Conservation (phyloP, 2,329 filamentous ascomycete species). For the Cladosporium sp. region DNA sequence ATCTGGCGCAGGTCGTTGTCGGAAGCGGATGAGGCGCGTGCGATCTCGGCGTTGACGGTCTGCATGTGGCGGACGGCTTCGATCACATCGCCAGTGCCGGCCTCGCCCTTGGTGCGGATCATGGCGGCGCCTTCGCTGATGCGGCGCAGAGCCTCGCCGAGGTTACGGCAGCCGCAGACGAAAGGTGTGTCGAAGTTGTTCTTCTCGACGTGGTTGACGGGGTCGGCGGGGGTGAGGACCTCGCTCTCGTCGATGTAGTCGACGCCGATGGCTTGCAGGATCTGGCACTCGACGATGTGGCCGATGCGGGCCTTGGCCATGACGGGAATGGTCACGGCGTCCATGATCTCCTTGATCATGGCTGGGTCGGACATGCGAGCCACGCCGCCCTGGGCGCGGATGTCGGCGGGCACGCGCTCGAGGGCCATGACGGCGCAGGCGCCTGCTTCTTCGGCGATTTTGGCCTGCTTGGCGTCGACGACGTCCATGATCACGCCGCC, state of each 20-base stretch:
- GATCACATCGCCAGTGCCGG: conserved; percentile 93
- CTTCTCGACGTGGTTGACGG: conserved; percentile 89
- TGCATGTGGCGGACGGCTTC: conserved; percentile 97
- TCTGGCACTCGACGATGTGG: conserved; percentile 96
- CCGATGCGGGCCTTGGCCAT: conserved; percentile 99
- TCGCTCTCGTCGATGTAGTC: conserved; percentile 99
- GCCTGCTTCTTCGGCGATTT: conserved; percentile 95
- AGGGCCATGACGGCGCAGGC: conserved; percentile 97
- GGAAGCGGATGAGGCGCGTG: conserved; percentile 59
- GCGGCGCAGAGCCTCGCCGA: conserved; percentile 86
- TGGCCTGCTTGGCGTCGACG: conserved; percentile 82
- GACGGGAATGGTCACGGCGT: conserved; percentile 90
- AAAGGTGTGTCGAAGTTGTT: conserved; percentile 77
- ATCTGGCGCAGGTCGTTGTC: conserved; percentile 73
- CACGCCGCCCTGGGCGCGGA: conserved; percentile 85
- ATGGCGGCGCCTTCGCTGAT: conserved; percentile 94
- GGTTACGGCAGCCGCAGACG: conserved; percentile 91
- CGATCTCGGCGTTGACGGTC: conserved; percentile 78
- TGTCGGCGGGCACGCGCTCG: conserved; percentile 95
- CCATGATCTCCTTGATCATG: conserved; percentile 95
- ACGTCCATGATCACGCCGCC: conserved; percentile 99
- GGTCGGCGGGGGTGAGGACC: conserved; percentile 92
- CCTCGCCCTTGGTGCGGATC: conserved; percentile 98
- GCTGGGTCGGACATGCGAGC: conserved; percentile 93
- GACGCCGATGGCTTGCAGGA: conserved; percentile 88